Evolutionary conservation across 179 eudicot genomes (phyloP).

Genomic region (Dionaea muscipula): DNA sequence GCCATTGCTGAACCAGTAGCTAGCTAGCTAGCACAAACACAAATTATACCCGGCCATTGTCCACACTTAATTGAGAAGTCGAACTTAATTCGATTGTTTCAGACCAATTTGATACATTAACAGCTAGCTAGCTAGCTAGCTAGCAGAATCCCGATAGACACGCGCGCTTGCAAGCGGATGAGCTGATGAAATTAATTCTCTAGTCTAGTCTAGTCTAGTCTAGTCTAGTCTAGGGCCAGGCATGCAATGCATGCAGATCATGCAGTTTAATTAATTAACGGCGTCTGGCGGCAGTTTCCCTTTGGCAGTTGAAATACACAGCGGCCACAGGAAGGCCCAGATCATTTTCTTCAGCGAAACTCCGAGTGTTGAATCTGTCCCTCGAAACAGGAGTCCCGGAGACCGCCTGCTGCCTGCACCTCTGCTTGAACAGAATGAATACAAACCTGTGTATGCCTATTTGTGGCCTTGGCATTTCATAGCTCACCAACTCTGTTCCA

Average conservation of each 20-base stretch:
- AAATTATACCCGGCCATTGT: no score
- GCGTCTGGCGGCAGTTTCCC: conserved; percentile 50
- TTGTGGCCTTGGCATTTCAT: conserved; percentile 53
- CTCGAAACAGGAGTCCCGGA: conserved; percentile 19
- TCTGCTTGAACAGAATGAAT: conserved; percentile 48
- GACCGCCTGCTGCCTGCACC: conserved; percentile 16
- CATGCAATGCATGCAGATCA: not conserved
- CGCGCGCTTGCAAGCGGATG: no score
- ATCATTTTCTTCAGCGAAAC: conserved; percentile 35
- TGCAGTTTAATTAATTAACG: not conserved
- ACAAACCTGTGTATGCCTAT: conserved; percentile 66
- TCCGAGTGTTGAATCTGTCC: conserved; percentile 34
- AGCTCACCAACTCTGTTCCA: conserved; percentile 50
- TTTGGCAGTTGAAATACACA: conserved; percentile 53
- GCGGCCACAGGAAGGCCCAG: conserved; percentile 58
- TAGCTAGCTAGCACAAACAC: no score
- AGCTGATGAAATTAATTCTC: no score
- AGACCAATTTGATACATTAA: no score
- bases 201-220: not conserved
- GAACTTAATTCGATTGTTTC: no score
- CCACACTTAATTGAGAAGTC: no score
- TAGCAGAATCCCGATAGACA: no score
- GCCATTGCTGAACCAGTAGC: no score
- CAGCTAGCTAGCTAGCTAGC: no score
- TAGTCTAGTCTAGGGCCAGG: not conserved